Conservation (phyloP, 2,329 filamentous ascomycete genomes). For the Fusarium sp. region DNA sequence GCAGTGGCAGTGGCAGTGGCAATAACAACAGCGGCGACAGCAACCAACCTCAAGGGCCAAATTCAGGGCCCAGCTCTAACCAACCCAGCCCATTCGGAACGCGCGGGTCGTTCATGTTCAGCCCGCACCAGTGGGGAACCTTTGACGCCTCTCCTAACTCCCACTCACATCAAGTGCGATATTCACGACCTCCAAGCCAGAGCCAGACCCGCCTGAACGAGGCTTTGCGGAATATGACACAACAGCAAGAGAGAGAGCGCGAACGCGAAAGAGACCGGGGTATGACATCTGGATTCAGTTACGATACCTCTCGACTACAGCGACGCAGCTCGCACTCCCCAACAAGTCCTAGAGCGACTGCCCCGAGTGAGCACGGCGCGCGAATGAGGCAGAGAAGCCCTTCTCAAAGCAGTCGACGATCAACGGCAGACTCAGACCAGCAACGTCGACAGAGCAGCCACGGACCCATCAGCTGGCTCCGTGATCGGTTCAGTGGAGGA, state of each 20-base stretch:
- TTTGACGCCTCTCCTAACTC: constrained; percentile 1
- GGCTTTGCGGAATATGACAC: constrained; percentile 49
- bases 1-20: constrained; percentile 13
- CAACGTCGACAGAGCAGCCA: constrained; percentile 50
- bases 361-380: constrained; percentile 49
- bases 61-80: constrained; percentile 22
- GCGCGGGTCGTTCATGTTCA: constrained; percentile 2
- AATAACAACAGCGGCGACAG: constrained; percentile 13
- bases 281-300: constrained; percentile 47
- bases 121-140: constrained; percentile 9
- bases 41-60: constrained; percentile 28
- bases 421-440: constrained; percentile 49
- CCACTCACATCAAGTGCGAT: constrained; percentile 34
- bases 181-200: constrained; percentile 47
- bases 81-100: constrained; percentile 25
- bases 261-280: constrained; percentile 44
- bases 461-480: constrained; percentile 60
- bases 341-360: constrained; percentile 52
- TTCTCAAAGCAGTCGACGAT: constrained; percentile 53
- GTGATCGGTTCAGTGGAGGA: constrained; percentile 57
- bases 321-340: constrained; percentile 58
- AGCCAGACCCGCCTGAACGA: constrained; percentile 51
- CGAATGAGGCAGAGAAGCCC: constrained; percentile 57
- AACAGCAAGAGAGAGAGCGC: constrained; percentile 45
- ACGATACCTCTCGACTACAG: constrained; percentile 54